These are phyloP conservation scores for Microthlaspi erraticum DNA, from an alignment of 345 rosid species.

Conservation along the genomic window DNA sequence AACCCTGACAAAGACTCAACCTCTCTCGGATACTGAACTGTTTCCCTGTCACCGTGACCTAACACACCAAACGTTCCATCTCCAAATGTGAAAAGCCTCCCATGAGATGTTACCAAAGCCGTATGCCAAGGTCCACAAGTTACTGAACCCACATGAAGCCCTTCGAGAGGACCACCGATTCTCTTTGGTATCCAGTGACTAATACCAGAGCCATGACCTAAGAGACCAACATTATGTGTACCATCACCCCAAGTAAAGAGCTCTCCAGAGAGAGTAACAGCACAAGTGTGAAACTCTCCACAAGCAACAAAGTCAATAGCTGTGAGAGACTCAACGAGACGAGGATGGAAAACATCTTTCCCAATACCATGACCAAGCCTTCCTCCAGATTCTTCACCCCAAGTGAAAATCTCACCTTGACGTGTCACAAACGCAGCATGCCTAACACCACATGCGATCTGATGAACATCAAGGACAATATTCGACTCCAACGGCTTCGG, in stretches of 20 bases:
- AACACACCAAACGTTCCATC: constrained; percentile 98
- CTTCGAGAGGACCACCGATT: constrained; percentile 86
- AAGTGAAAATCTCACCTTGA: constrained; percentile 93
- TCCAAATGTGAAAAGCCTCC: constrained; percentile 95
- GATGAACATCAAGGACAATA: constrained; percentile 90
- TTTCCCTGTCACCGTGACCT: constrained; percentile 89
- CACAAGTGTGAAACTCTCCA: constrained; percentile 97
- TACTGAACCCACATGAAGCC: constrained; percentile 86
- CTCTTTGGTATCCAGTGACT: constrained; percentile 99
- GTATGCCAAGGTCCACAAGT: constrained; percentile 99
- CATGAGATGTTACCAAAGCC: constrained; percentile 77
- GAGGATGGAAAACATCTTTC: constrained; percentile 80
- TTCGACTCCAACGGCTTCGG: constrained; percentile 89
- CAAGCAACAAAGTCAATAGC: constrained; percentile 86
- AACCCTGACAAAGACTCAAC: constrained; percentile 89
- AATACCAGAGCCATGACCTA: constrained; percentile 89
- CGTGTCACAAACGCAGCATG: constrained; percentile 92
- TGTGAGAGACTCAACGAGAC: constrained; percentile 77
- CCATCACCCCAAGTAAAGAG: constrained; percentile 98
- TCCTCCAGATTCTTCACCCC: constrained; percentile 99
- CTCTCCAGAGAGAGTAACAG: constrained; percentile 90
- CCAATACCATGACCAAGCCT: constrained; percentile 93
- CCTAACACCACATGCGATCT: constrained; percentile 86
- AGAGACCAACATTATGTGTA: constrained; percentile 90
- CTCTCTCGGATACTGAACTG: constrained; percentile 75